Base-by-base conservation (phyloP, 2,329 filamentous ascomycete species). In the Trichophyton simii region DNA sequence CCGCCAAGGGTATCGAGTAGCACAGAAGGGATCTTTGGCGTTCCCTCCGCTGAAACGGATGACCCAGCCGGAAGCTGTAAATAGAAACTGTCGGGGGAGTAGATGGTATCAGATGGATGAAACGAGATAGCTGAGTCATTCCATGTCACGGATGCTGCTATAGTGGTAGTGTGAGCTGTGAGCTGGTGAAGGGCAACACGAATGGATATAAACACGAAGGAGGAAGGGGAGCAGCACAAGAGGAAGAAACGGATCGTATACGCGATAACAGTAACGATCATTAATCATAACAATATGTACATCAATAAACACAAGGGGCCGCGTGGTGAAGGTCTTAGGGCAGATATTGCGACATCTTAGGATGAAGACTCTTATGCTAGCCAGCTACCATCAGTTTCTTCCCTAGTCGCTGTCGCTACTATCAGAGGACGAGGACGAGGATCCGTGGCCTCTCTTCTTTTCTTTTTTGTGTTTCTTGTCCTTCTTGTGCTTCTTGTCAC, bases 401-500 rank as follows among this genome's bases (percentile, higher is more conserved):
- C 18, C 50, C 46, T 66, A 66, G 61, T 66, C 64, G 58, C 64
- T 65, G 52, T 63, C 64, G 31, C 64, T 63, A 31, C 60, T 62
- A 60, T 55, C 52, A 18, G 52, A 55, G 50, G 50, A 55, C 15
- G 52, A 55, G 15, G 52, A 55, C 7, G 28, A 36, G 28, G 25
- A 18, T 7, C 52, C 52, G n/a, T 55, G 52, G 28, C 52, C 31
- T 13, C 31, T 55, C 52, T 55, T 55, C 52, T 55, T 55, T 15
- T 55, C 52, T 20, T 64, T 60, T 46, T 65, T 63, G 38, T 64
- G 44, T 38, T 66, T 62, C 7, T 66, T 65, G 57, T 66, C 55
- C 31, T 69, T 66, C 31, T 68, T 64, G 31, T 68, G 57, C 34
- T 71, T 65, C 59, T 69, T 67, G 31, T 68, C 62, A 41, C 68